These are phyloP conservation scores for Penicillium decumbens DNA, from an alignment of 2,329 filamentous ascomycete genomes.

Conservation along the genomic window DNA sequence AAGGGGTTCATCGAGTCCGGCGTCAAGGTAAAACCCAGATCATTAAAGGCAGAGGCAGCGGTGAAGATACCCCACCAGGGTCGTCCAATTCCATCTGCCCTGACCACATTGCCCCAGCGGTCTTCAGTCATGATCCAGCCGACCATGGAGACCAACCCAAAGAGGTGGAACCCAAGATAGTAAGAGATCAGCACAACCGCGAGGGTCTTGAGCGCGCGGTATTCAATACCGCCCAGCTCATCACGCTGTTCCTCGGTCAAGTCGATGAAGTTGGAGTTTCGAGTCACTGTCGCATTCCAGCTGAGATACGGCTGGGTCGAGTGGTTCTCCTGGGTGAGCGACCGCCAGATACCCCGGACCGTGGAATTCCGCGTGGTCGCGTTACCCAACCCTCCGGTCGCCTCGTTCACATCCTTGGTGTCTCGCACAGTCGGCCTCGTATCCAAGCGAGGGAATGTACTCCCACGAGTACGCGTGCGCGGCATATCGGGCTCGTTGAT, in stretches of 20 bases:
- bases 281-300: slow-evolving; percentile 84
- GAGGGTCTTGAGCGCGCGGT: slow-evolving; percentile 82
- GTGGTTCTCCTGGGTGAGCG: slow-evolving; percentile 35
- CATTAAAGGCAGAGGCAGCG: slow-evolving; percentile 81
- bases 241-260: slow-evolving; percentile 87
- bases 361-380: slow-evolving; percentile 28
- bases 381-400: slow-evolving; percentile 20
- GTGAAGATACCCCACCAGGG: slow-evolving; percentile 94
- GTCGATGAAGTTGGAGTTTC: slow-evolving; percentile 89
- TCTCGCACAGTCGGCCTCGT: slow-evolving; percentile 33
- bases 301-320: slow-evolving; percentile 81
- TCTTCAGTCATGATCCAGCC: slow-evolving; percentile 71
- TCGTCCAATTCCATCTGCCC: slow-evolving; percentile 56
- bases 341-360: slow-evolving; percentile 32
- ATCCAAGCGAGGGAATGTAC: slow-evolving; percentile 38
- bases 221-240: slow-evolving; percentile 93
- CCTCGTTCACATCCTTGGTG: slow-evolving; percentile 29
- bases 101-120: slow-evolving; percentile 62
- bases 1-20: slow-evolving; percentile 94
- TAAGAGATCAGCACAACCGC: slow-evolving; percentile 73
- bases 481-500: slow-evolving; percentile 45
- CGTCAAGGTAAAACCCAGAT: slow-evolving; percentile 88
- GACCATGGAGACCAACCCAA: slow-evolving; percentile 67
- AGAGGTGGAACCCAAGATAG: slow-evolving; percentile 74
- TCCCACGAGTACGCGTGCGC: slow-evolving; percentile 32